Evolutionary conservation across 2,329 filamentous ascomycete species (phyloP), one percentile per base, ranked within the genome.

Genomic region (Fusarium algeriense): DNA sequence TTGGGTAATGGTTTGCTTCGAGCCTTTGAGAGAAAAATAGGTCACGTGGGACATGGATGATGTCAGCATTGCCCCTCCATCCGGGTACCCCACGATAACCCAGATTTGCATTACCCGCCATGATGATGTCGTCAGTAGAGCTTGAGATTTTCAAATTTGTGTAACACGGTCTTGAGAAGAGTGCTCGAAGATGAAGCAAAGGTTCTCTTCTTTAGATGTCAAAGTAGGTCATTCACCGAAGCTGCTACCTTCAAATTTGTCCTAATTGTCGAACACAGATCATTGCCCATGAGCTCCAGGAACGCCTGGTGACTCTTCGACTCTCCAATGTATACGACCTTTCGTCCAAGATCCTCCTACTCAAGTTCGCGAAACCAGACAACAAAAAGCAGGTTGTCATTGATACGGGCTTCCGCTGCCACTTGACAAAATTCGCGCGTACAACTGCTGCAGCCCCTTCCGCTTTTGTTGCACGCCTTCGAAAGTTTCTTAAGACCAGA

Each of bases 291-390:
- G 96, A 99, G 87, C 92, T 99, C 69, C 91, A 94, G 65, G 85
- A 88, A 70, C 89, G 87, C 71, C 87, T 99, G 58, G 89, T 92
- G 64, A 89, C 90, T 64, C 87, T 98, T 69, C 93, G 96, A 70
- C 88, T 98, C 54, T 90, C 93, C 69, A 99, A 99, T 79, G 91
- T 98, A 80, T 98, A 99, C 84, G 96, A 99, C 81, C 89, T 99
- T 65, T 97, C 94, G 69, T 94, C 94, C 72, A 94, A 95, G 79
- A 98, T 98, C 78, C 93, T 98, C 78, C 90, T 98, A 30, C 88
- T 99, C 81, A 98, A 98, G 80, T 96, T 99, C 79, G 91, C 94
- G 60, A 97, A 96, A 80, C 94, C 95, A 45, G 91, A 95, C 78
- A 88, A 91, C 73, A 94, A 95, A 81, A 92, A 96, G 79, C 95